These are phyloP conservation scores for Leucaena leucocephala DNA, from an alignment of 306 rosid genomes.

Conservation along the genomic window DNA sequence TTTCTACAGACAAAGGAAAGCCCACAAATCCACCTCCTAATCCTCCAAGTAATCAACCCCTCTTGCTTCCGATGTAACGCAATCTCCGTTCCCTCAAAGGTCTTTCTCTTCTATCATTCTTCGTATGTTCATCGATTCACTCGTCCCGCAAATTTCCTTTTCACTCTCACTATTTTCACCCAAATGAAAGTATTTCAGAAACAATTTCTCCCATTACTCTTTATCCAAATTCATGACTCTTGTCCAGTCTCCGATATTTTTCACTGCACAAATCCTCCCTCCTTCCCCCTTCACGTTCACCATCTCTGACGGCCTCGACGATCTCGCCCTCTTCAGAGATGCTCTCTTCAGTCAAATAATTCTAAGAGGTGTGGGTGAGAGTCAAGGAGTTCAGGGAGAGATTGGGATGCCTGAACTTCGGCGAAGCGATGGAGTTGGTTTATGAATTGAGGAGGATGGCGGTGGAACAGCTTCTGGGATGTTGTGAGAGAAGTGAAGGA, in stretches of 20 bases:
- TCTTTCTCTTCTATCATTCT: not conserved
- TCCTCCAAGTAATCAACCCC: slow-evolving; percentile 41
- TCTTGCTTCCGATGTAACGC: slow-evolving; percentile 41
- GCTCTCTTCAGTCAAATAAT: no score
- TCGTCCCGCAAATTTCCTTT: not conserved
- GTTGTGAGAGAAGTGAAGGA: slow-evolving; percentile 48
- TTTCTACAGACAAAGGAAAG: slow-evolving; percentile 60
- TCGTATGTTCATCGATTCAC: not conserved
- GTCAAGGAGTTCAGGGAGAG: slow-evolving; percentile 63
- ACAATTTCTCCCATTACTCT: no score
- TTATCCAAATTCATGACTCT: no score
- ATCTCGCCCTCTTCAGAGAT: no score
- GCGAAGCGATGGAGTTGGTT: slow-evolving; percentile 70
- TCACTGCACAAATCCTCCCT: no score
- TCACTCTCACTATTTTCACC: no score
- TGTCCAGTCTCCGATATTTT: no score
- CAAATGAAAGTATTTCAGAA: no score
- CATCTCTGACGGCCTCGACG: no score
- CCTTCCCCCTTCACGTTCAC: no score
- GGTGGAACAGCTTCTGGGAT: slow-evolving; percentile 50
- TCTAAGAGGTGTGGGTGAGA: slow-evolving; percentile 40
- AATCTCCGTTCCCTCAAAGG: slow-evolving; percentile 56
- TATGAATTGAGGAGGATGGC: slow-evolving; percentile 44
- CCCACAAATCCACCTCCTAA: slow-evolving; percentile 10
- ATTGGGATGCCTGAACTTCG: slow-evolving; percentile 55